phyloP scores from a whole-genome alignment of 257 asterid species.

The Solanum lycopersicoides region DNA sequence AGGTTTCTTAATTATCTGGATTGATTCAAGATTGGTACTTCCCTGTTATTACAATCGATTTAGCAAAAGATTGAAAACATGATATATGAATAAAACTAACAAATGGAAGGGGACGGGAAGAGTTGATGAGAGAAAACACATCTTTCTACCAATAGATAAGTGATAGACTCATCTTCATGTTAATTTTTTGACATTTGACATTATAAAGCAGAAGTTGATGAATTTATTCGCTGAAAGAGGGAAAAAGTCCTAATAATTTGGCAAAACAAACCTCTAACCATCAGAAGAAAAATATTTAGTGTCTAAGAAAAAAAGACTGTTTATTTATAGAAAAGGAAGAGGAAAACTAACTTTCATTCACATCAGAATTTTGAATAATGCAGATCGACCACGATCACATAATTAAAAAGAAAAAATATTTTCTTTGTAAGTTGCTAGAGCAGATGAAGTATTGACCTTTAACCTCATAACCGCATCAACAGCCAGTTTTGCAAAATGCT shows the following conservation, averaged over 20 bases:
- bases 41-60: conserved; percentile 39
- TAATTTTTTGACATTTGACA: not conserved
- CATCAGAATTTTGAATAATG: not conserved
- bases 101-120: not conserved
- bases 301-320: not conserved
- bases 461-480: conserved; percentile 92
- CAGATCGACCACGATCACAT: not conserved
- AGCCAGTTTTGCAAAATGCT: conserved; percentile 72
- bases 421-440: not conserved
- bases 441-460: conserved; percentile 33
- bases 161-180: not conserved
- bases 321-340: not conserved
- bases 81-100: not conserved
- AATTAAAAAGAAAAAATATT: not conserved
- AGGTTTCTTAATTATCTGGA: conserved; percentile 88
- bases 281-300: not conserved
- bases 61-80: not conserved
- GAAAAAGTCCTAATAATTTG: not conserved
- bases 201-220: not conserved
- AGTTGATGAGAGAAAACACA: not conserved
- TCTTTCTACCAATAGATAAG: not conserved
- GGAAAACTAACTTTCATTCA: not conserved
- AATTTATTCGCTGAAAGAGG: not conserved
- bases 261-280: not conserved
- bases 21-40: conserved; percentile 83